phyloP scores from a whole-genome alignment of 768 basidiomycete species.

The Amanita pallidorosea region DNA sequence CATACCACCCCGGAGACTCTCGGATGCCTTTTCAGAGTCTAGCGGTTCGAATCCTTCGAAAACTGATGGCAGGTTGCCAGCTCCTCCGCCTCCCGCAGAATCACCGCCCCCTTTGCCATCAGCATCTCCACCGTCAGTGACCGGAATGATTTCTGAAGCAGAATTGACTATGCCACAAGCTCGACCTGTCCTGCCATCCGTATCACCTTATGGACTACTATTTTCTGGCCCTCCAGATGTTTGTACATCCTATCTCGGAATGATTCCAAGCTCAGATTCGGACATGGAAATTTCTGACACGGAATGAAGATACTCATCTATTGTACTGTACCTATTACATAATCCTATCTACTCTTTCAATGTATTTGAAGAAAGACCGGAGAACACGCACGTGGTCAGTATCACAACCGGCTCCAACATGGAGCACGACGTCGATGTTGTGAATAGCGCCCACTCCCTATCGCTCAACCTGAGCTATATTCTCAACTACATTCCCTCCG shows the following conservation, averaged over 20 bases:
- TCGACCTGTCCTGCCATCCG: conserved; percentile 8
- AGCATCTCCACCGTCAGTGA: conserved; percentile 8
- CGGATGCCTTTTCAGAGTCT: not conserved
- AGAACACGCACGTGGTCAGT: too few species aligned
- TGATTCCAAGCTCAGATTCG: not conserved
- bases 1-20: not conserved
- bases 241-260: not conserved
- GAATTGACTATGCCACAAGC: conserved; percentile 1
- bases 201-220: conserved; percentile 7
- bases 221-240: not conserved
- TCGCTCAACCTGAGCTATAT: conserved; percentile 5
- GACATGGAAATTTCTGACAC: conserved; percentile 5
- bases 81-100: conserved; percentile 7
- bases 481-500: conserved; percentile 1
- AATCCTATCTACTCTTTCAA: too few species aligned
- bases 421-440: not conserved
- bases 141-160: not conserved
- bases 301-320: not conserved
- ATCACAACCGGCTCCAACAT: not conserved
- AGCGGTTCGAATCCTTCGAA: not conserved
- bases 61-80: too few species aligned
- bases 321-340: not conserved
- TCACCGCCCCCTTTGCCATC: conserved; percentile 14
- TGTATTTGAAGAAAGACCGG: too few species aligned
- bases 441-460: not conserved